These are phyloP conservation scores for Orbilia javanica DNA, from an alignment of 2,329 filamentous ascomycete genomes.

Conservation along the genomic window DNA sequence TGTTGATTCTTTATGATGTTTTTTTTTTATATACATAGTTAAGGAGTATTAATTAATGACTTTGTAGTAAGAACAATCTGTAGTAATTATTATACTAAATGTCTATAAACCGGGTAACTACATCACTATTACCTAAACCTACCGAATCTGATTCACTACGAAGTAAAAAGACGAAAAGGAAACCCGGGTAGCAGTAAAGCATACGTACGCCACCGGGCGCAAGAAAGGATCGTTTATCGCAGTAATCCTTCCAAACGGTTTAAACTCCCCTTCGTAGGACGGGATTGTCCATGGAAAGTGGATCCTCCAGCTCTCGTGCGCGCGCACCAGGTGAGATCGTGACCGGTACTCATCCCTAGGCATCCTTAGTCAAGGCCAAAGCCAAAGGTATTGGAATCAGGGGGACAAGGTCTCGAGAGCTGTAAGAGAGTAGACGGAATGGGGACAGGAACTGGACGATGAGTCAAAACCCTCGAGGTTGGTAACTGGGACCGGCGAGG, in stretches of 20 bases:
- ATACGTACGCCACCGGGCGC: slow-evolving; percentile 44
- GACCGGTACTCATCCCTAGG: slow-evolving; percentile 3
- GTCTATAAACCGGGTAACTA: not conserved
- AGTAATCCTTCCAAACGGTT: not conserved
- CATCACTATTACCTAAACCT: not conserved
- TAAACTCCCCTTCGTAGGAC: slow-evolving; percentile 17
- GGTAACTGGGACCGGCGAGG: not conserved
- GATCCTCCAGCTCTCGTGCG: not conserved
- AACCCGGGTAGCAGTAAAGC: not conserved
- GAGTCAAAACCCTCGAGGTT: slow-evolving; percentile 33
- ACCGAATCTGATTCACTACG: not conserved
- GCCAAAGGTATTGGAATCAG: not conserved
- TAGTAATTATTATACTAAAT: not conserved
- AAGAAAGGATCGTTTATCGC: slow-evolving; percentile 17
- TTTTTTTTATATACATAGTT: no score
- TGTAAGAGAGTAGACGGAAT: not conserved
- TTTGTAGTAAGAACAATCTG: no score
- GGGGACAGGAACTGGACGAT: slow-evolving; percentile 24
- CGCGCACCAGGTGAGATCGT: slow-evolving; percentile 27
- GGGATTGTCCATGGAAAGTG: slow-evolving; percentile 29
- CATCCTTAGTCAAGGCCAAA: not conserved
- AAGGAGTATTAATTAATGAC: no score
- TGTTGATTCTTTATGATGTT: not conserved
- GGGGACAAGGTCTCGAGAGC: not conserved
- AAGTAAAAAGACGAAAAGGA: not conserved